These are phyloP conservation scores for Moricandia arvensis DNA, from an alignment of 345 rosid genomes.

Conservation along the genomic window DNA sequence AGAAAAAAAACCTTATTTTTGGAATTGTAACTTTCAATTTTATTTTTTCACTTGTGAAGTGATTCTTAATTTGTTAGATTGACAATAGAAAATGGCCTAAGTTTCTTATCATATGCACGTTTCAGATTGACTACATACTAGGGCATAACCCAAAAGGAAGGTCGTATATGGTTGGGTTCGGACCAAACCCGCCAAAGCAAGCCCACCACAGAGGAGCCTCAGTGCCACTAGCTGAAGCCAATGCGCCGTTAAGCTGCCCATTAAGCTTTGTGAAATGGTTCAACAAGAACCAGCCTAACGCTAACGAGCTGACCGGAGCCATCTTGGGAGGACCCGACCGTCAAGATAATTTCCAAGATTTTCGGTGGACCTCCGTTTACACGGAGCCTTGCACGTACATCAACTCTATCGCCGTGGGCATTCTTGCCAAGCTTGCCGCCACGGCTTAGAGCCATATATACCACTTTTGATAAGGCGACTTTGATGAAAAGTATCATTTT, in stretches of 20 bases:
- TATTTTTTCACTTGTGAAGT: neutral
- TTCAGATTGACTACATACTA: constrained; percentile 77
- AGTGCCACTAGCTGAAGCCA: constrained; percentile 36
- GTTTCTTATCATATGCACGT: neutral
- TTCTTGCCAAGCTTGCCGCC: constrained; percentile 70
- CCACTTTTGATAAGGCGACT: constrained; percentile 7
- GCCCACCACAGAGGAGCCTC: constrained; percentile 93
- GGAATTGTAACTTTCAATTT: neutral
- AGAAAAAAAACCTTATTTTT: neutral
- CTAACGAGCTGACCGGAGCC: constrained; percentile 83
- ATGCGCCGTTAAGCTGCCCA: constrained; percentile 43
- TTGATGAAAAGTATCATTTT: constrained; percentile 19
- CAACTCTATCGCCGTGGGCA: constrained; percentile 67
- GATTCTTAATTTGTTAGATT: neutral
- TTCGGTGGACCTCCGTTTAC: constrained; percentile 53
- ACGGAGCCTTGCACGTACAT: constrained; percentile 96
- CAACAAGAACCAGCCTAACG: constrained; percentile 52
- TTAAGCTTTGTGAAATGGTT: constrained; percentile 65
- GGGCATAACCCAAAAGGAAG: constrained; percentile 76
- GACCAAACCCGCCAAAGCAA: constrained; percentile 68
- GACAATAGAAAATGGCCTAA: neutral
- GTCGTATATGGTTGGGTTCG: constrained; percentile 92
- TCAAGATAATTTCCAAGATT: constrained; percentile 59
- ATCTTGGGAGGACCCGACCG: constrained; percentile 89
- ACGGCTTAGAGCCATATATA: constrained; percentile 22